These are phyloP conservation scores for Solanum appendiculatum DNA, from an alignment of 257 asterid species.

Conservation along the genomic window DNA sequence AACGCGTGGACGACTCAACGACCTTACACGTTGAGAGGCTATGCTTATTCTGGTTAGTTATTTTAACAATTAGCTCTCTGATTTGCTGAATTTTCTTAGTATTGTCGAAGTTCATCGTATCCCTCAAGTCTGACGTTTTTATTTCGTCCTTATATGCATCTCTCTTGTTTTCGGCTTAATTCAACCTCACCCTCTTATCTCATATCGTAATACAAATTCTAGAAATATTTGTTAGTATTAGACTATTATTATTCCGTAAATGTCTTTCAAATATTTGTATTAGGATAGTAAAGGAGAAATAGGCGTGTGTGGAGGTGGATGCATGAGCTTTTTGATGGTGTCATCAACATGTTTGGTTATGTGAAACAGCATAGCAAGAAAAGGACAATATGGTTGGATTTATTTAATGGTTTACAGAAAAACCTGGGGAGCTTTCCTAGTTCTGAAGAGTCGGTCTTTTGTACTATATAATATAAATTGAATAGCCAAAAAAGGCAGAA, in stretches of 20 bases:
- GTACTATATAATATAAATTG: not conserved
- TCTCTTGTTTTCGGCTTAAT: not conserved
- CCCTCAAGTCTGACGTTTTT: not conserved
- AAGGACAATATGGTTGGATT: not conserved
- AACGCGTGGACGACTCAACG: slow-evolving; percentile 81
- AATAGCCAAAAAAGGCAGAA: not conserved
- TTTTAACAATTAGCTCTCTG: not conserved
- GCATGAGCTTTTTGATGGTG: not conserved
- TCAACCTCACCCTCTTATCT: not conserved
- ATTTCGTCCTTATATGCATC: not conserved
- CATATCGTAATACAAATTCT: not conserved
- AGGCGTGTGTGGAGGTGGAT: not conserved
- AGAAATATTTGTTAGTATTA: too few species aligned
- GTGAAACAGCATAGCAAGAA: not conserved
- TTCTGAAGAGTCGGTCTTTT: slow-evolving; percentile 5
- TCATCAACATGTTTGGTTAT: not conserved
- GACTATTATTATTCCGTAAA: too few species aligned
- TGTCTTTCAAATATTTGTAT: not conserved
- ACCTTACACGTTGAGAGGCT: slow-evolving; percentile 81
- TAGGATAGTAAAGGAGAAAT: not conserved
- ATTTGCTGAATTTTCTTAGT: not conserved
- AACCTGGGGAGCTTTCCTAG: slow-evolving; percentile 1
- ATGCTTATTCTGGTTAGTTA: slow-evolving; percentile 75
- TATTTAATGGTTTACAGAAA: not conserved
- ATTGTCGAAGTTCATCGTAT: not conserved